Evolutionary conservation across 2,329 filamentous ascomycete species (phyloP).

Genomic region (Cladosporium sphaerospermum): DNA sequence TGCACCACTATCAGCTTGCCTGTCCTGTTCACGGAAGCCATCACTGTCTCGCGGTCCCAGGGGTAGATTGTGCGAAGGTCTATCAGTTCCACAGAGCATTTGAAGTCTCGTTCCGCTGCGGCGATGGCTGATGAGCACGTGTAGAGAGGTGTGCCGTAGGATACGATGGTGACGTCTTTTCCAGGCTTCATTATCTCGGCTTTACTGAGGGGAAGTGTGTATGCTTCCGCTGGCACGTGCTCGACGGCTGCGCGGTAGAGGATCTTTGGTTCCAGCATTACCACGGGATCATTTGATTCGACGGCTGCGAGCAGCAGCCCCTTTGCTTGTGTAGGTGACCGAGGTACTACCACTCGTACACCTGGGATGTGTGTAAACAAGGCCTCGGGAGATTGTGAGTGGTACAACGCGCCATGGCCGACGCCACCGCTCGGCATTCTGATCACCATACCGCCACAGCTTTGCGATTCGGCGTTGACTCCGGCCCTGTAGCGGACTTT

Average conservation of each 20-base stretch:
- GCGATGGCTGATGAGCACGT: conserved; percentile 71
- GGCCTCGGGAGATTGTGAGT: conserved; percentile 82
- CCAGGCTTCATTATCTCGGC: conserved; percentile 79
- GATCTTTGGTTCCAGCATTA: conserved; percentile 94
- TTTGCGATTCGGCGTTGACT: conserved; percentile 32
- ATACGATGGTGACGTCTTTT: conserved; percentile 74
- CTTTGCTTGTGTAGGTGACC: conserved; percentile 82
- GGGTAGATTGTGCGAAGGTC: conserved; percentile 85
- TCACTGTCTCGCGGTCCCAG: conserved; percentile 77
- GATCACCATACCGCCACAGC: conserved; percentile 72
- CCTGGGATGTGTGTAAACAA: conserved; percentile 86
- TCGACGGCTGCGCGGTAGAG: conserved; percentile 87
- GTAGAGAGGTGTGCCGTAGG: conserved; percentile 85
- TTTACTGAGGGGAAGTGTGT: conserved; percentile 77
- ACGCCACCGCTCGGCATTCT: conserved; percentile 88
- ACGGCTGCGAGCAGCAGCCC: conserved; percentile 74
- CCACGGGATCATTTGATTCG: conserved; percentile 72
- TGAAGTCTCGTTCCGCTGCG: conserved; percentile 67
- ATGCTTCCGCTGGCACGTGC: conserved; percentile 75
- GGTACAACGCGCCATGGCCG: conserved; percentile 81
- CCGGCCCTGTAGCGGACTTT: conserved; percentile 77
- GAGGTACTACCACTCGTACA: conserved; percentile 75
- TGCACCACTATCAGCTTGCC: conserved; percentile 83
- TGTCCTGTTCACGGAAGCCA: conserved; percentile 80
- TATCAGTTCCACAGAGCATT: conserved; percentile 74